Evolutionary conservation across 768 basidiomycete genomes (phyloP), one percentile per base, ranked within the genome.

Genomic region (Leccinellum rugosiceps): DNA sequence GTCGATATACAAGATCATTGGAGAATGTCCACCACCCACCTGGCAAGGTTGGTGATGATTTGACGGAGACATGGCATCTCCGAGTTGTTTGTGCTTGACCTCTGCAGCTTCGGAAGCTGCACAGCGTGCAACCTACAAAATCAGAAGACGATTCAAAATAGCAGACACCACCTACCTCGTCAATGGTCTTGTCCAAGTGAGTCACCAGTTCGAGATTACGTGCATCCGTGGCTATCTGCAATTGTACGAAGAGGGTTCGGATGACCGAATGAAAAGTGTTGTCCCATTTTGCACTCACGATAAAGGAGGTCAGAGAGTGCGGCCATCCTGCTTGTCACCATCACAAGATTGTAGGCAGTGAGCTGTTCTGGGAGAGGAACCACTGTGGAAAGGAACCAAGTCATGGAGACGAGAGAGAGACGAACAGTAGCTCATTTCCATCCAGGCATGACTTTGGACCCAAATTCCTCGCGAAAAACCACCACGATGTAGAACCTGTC

Each of bases 51-150:
- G 49, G 87, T 92, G 69, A 88, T 80, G 53, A 92, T 84, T 71
- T 92, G 90, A 63, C 90, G 80, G 54, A 93, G 68, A 17, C 92
- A 87, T 86, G 65, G 93, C 90, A 68, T 95, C 91, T 23, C 92
- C 92, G 13, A 88, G n/a, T n/a, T n/a, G n/a, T n/a, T n/a, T n/a
- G n/a, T n/a, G n/a, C n/a, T n/a, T n/a, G n/a, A n/a, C n/a, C 23
- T 86, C 86, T 65, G 79, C 75, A 10, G 85, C 86, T 63, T 83
- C 78, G 65, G 83, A 84, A 21, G 83, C 76, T 6, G 86, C 83
- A 56, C 75, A 71, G 45, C 85, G 76, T 31, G 88, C 85, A 38
- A 86, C 74, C 82, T 87, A 60, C 32, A 52, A 51, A 55, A 45
- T 56, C 21, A 52, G 52, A 50, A 21, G 8, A 26, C 26, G n/a